Evolutionary conservation across 2,329 filamentous ascomycete species (phyloP).

Genomic region (Neurospora sp.): DNA sequence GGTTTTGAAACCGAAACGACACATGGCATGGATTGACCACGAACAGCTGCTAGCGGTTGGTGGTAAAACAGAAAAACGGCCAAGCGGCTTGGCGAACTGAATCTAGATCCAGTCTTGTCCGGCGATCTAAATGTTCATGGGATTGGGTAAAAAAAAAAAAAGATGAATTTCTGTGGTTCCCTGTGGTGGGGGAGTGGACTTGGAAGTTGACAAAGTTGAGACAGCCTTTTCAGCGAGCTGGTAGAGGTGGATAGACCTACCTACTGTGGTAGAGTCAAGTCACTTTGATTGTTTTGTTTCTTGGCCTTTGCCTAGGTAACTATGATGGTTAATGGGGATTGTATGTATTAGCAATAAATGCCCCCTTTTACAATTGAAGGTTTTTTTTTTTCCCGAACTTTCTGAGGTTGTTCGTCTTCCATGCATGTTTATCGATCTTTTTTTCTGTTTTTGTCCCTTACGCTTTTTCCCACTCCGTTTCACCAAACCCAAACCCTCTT

Average conservation of each 20-base stretch:
- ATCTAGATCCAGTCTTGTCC: not conserved
- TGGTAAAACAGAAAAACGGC: not conserved
- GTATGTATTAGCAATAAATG: not conserved
- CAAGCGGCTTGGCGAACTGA: not conserved
- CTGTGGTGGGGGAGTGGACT: not conserved
- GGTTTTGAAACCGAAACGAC: not conserved
- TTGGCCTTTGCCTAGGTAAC: not conserved
- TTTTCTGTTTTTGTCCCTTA: too few species aligned
- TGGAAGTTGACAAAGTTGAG: not conserved
- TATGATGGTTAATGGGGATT: not conserved
- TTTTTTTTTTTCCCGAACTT: not conserved
- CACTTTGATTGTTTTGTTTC: not conserved
- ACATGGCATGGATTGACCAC: not conserved
- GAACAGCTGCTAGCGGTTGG: not conserved
- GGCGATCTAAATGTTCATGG: not conserved
- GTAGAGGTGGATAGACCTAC: too few species aligned
- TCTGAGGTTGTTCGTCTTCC: not conserved
- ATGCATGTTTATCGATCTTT: too few species aligned
- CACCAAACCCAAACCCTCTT: not conserved
- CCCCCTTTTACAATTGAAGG: too few species aligned
- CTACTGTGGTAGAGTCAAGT: not conserved
- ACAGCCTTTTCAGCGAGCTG: not conserved
- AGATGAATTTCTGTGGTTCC: not conserved
- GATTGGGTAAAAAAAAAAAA: not conserved
- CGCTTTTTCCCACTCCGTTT: not conserved